Evolutionary conservation across 371 early-diverging fungal genomes (phyloP), one percentile per base, ranked within the genome.

Genomic region (Aphelidium insulamus): DNA sequence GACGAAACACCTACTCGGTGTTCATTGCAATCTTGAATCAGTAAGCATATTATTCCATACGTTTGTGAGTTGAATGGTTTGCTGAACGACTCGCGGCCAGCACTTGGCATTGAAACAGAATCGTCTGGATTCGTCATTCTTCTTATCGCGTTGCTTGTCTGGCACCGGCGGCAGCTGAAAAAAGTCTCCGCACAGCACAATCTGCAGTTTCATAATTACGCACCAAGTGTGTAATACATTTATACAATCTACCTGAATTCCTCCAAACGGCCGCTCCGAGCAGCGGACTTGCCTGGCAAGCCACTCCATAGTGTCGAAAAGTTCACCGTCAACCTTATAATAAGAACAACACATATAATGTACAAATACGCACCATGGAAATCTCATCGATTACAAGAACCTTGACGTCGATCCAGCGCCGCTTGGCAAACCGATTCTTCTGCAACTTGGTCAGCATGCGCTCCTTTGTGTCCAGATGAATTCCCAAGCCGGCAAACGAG

Each of bases 181-280:
- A 38, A 72, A 72, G 36, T 72, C 72, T 0, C 72, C 72, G 4
- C 44, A 44, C 11, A 63, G 30, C 2, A 64, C 44, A 12, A 69
- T n/a, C n/a, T n/a, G n/a, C n/a, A n/a, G n/a, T n/a, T n/a, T n/a
- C n/a, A n/a, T n/a, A n/a, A n/a, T n/a, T n/a, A n/a, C n/a, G n/a
- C n/a, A n/a, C n/a, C n/a, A n/a, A n/a, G n/a, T n/a, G n/a, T n/a
- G n/a, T n/a, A n/a, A n/a, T n/a, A n/a, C n/a, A n/a, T n/a, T n/a
- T n/a, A n/a, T n/a, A n/a, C n/a, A n/a, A n/a, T n/a, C n/a, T n/a
- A n/a, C 40, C 40, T 69, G 69, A 18, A 59, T 49, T 5, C 68
- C 68, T 5, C 63, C 66, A 54, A 66, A 72, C 0, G 68, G 62
- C 37, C 22, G 10, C 1, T 28, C 2, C 16, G 32, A 23, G 1